Base-by-base conservation (phyloP, 1,139 yeast genomes). In the Debaryomycetaceae sp. region DNA sequence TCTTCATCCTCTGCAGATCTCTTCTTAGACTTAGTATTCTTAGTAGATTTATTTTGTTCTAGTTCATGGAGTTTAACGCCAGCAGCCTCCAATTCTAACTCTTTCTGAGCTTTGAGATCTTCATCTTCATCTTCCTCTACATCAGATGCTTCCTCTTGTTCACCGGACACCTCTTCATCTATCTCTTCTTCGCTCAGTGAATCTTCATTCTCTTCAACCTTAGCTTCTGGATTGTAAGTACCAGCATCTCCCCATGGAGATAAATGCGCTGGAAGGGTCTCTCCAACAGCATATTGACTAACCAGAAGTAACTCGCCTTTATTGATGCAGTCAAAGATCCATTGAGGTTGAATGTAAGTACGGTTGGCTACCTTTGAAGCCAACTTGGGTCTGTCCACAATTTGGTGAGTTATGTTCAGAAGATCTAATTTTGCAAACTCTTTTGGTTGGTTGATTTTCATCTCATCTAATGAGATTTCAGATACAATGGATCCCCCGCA, bases 161-260 rank as follows among this genome's bases (percentile, higher is more conserved):
- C 81, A 4, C 62, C 80, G 13, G 56, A 78, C 14, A 61, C 81
- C 11, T 61, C 78, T n/a, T 67, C 81, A 9, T 63, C 81, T 5
- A 63, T 80, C 26, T 63, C 81, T 4, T 60, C 79, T 18, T 65
- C 86, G 9, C 60, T 79, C 5, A 60, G 79, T 19, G 57, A 75
- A 9, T 56, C 75, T 8, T 59, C 75, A 4, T 38, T 54, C 22
- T 56, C 68, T 26, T 51, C 63, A 6, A 57, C 48, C 26, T 59
- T 67, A 17, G 79, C 85, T 42, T 75, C 81, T 51, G 98, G 98
- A 64, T 91, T 81, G 65, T 92, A 92, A 40, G 83, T 86, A 53
- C 86, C 88, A 41, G 91, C 79, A 67, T 92, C 98, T 51, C 98
- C 98, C 98, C 98, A 92, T 70, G 99, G 99, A 41, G 96, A 86